A percentile compares a stretch with the other conserved stretches of the same genome.
Evolutionary conservation across 805 yeast species (phyloP).

Genomic region (Saturnispora besseyi): DNA sequence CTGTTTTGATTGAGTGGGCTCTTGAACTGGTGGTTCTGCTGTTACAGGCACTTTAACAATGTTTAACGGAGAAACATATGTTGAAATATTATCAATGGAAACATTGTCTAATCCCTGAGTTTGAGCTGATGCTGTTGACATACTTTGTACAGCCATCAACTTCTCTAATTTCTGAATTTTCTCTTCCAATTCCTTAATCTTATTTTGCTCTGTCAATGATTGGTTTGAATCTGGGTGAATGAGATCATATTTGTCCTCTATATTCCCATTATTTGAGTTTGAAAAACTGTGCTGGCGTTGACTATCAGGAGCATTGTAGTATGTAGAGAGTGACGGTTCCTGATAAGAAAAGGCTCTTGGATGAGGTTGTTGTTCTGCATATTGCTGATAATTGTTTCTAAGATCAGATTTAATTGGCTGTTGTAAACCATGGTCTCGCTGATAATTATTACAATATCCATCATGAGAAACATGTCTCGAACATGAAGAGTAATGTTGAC

Average conservation of each 20-base stretch:
- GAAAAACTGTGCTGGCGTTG: neutral
- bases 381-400: neutral
- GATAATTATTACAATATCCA: neutral
- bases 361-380: neutral
- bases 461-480: slow-evolving; percentile 7
- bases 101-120: neutral
- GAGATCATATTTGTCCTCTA: neutral
- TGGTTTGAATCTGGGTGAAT: neutral
- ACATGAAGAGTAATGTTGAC: neutral
- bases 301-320: neutral
- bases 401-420: neutral
- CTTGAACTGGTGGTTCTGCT: neutral
- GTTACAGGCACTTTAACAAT: neutral
- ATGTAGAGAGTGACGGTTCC: neutral
- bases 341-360: slow-evolving; percentile 1
- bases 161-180: slow-evolving; percentile 25
- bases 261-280: neutral
- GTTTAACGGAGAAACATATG: neutral
- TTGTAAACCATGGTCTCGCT: neutral
- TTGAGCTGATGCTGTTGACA: neutral
- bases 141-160: slow-evolving; percentile 16
- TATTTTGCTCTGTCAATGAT: slow-evolving; percentile 9
- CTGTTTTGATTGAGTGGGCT: neutral
- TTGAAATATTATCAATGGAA: neutral
- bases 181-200: slow-evolving; percentile 26